Conservation (phyloP, 148 eudicot genomes). For the Selenicereus undatus region DNA sequence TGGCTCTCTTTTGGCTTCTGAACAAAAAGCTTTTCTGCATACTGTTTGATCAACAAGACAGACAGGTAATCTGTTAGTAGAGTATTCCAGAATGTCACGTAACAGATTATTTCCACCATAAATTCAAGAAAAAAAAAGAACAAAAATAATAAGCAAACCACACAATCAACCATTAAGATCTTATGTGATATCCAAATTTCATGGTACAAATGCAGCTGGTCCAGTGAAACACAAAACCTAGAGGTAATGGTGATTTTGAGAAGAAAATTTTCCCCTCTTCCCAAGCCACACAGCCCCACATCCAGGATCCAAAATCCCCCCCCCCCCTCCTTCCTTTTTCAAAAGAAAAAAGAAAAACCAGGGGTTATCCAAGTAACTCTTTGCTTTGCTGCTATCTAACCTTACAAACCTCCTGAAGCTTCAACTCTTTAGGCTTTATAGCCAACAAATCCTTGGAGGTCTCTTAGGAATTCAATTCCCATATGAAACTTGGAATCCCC, state of each 20-base stretch:
- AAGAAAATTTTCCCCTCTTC: neutral
- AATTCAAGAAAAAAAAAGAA: neutral
- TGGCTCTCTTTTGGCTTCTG: constrained; percentile 59
- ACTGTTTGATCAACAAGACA: constrained; percentile 42
- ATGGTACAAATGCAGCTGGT: too few species aligned
- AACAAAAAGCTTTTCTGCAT: constrained; percentile 80
- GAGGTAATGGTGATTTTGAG: neutral
- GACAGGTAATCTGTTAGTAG: neutral
- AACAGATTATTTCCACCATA: neutral
- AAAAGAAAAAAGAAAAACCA: too few species aligned
- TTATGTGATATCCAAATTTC: neutral
- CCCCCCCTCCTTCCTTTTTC: neutral
- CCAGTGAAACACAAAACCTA: neutral
- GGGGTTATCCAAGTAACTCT: neutral
- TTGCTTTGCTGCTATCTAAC: neutral
- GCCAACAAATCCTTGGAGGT: neutral
- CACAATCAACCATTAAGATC: neutral
- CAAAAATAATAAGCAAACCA: neutral
- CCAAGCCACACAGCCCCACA: neutral
- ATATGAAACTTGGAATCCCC: neutral
- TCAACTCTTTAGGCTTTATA: neutral
- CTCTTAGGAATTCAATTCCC: neutral
- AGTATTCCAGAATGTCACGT: neutral
- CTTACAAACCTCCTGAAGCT: neutral
- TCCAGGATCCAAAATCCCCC: neutral